phyloP scores from a whole-genome alignment of 176 grass and related monocot species.

The Cocos nucifera region DNA sequence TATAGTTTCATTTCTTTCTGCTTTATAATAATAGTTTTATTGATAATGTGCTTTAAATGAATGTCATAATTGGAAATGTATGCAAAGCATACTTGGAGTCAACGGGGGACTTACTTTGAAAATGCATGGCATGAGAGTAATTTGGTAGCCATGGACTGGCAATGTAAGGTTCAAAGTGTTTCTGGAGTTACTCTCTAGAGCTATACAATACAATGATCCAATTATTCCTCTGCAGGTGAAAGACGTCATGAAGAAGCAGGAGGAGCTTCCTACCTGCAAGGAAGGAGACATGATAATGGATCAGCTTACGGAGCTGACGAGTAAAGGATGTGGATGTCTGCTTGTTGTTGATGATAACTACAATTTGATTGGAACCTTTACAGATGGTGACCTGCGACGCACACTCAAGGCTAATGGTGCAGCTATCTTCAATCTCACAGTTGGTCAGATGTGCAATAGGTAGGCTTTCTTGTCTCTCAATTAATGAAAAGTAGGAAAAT shows the following conservation, averaged over 20 bases:
- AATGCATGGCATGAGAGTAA: too few species aligned
- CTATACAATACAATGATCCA: neutral
- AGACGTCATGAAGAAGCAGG: slow-evolving; percentile 98
- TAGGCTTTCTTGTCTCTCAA: slow-evolving; percentile 27
- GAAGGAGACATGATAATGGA: slow-evolving; percentile 98
- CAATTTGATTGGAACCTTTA: slow-evolving; percentile 82
- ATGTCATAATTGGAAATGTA: too few species aligned
- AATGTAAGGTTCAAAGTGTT: neutral
- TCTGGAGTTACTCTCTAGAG: neutral
- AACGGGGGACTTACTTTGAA: too few species aligned
- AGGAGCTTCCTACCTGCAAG: slow-evolving; percentile 83
- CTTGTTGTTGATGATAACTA: slow-evolving; percentile 79
- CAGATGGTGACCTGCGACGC: slow-evolving; percentile 71
- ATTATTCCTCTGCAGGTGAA: slow-evolving; percentile 55
- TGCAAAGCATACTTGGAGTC: too few species aligned
- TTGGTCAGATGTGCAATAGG: slow-evolving; percentile 98
- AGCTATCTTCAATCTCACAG: slow-evolving; percentile 66
- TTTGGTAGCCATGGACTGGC: neutral
- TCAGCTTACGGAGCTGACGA: slow-evolving; percentile 79
- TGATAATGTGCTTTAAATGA: too few species aligned
- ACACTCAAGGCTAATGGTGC: slow-evolving; percentile 64
- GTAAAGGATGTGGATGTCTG: slow-evolving; percentile 82
- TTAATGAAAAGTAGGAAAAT: too few species aligned
- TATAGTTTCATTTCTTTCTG: too few species aligned
- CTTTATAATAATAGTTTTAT: too few species aligned